Evolutionary conservation across 1,284 basidiomycete species (phyloP), one percentile per base, ranked within the genome.

Genomic region (Bondarzewia mesenterica): DNA sequence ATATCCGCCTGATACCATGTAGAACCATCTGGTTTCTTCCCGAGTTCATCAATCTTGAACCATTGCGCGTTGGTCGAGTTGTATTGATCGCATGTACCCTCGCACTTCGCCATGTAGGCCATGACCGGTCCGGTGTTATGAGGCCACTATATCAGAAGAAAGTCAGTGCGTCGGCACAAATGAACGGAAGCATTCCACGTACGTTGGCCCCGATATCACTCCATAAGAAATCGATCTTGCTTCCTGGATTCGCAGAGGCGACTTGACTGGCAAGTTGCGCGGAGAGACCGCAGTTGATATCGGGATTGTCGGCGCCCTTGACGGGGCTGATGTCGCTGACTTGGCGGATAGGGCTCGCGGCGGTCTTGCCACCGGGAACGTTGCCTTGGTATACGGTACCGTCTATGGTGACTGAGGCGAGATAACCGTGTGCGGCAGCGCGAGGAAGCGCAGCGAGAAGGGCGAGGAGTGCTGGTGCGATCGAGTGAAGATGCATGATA

Each of bases 101-200:
- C 77, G 55, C 84, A 87, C 12, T 73, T 69, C 0, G 83, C 74
- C 73, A 89, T 73, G 60, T 89, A 89, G 35, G 79, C 82, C 64
- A 87, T 68, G 58, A 88, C 64, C 2, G 85, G 85, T 4, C 85
- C 85, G 10, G 69, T 79, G 50, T 84, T 71, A 57, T 89, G 85
- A 2, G 80, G 78, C 85, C 83, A 86, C 80, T 85, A 47, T 18
- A 10, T 10, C 38, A 6, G 10, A 18, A 35, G 41, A 49, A 46
- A 18, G 49, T 21, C 27, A 14, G n/a, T n/a, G n/a, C n/a, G n/a
- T n/a, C n/a, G n/a, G n/a, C n/a, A n/a, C n/a, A 23, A 22, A 37
- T 49, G 39, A 25, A 44, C 23, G 20, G 41, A 50, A 42, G 5
- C 14, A 51, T 12, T 44, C 32, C 7, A 69, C 77, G 50, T 52